These are phyloP conservation scores for Zygnema cylindricum DNA, from an alignment of 139 green algal species.

Conservation along the genomic window DNA sequence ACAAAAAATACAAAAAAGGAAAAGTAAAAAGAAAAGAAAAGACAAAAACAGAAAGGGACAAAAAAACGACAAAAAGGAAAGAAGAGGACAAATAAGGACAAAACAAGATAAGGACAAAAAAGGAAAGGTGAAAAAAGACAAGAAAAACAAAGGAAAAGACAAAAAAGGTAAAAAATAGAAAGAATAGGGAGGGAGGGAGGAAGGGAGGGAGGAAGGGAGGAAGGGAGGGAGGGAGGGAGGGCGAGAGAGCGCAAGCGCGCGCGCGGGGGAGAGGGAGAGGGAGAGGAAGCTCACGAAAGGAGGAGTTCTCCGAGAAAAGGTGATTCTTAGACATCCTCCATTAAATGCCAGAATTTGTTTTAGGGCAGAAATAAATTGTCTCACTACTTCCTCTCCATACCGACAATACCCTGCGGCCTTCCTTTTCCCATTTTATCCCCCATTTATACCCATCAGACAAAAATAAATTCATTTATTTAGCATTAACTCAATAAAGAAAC, in stretches of 20 bases:
- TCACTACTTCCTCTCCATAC: constrained; percentile 37
- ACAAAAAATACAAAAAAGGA: too few species aligned
- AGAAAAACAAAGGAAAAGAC: not conserved
- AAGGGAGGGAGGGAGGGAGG: not conserved
- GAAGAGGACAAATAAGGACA: not conserved
- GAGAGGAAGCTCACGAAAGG: not conserved
- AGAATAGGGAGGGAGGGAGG: not conserved
- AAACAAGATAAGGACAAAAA: not conserved
- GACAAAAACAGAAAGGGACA: too few species aligned
- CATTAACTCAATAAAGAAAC: too few species aligned
- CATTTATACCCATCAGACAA: too few species aligned
- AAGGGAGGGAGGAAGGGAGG: not conserved
- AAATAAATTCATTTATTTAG: too few species aligned
- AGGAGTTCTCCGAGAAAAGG: constrained; percentile 42
- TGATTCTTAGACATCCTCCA: constrained; percentile 4
- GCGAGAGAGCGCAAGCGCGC: not conserved
- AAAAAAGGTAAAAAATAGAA: not conserved
- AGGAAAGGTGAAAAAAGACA: not conserved
- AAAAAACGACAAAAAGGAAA: not conserved
- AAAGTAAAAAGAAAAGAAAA: too few species aligned
- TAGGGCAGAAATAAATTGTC: constrained; percentile 25
- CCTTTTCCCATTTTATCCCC: too few species aligned
- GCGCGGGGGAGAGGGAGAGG: not conserved
- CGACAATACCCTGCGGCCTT: constrained; percentile 19
- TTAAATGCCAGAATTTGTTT: not conserved